phyloP scores from a whole-genome alignment of 495 filamentous ascomycete species.

The Penicillium alfredii region DNA sequence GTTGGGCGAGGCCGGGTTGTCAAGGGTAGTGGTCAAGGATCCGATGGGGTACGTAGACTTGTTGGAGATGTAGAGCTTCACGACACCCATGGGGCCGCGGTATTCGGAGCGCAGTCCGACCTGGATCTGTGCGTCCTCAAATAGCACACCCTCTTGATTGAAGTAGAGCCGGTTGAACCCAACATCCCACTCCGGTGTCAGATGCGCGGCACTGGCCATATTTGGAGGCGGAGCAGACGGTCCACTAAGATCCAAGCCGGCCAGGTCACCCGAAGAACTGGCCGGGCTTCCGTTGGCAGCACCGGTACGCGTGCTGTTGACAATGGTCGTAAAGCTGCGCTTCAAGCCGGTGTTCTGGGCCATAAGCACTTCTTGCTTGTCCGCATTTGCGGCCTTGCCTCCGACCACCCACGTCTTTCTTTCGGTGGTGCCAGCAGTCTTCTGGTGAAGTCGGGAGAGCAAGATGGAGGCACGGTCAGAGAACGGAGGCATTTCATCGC shows the following conservation, averaged over 20 bases:
- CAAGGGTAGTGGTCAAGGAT: constrained; percentile 89
- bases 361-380: constrained; percentile 72
- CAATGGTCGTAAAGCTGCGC: constrained; percentile 65
- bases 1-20: constrained; percentile 65
- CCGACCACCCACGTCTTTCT: constrained; percentile 95
- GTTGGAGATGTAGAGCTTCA: constrained; percentile 94
- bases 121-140: constrained; percentile 92
- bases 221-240: constrained; percentile 62
- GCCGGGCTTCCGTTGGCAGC: constrained; percentile 42
- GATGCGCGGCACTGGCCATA: constrained; percentile 83
- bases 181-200: constrained; percentile 89
- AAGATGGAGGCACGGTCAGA: constrained; percentile 90
- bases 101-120: constrained; percentile 91
- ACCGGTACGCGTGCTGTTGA: constrained; percentile 49
- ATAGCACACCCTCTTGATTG: constrained; percentile 76
- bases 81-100: constrained; percentile 83
- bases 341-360: constrained; percentile 78
- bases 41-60: constrained; percentile 76
- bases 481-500: constrained; percentile 99
- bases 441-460: constrained; percentile 87
- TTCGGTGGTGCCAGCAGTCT: constrained; percentile 83
- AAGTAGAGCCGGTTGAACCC: constrained; percentile 85
- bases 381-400: constrained; percentile 84
- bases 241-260: constrained; percentile 70
- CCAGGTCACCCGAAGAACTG: constrained; percentile 54